These are phyloP conservation scores for Nemania sp. DNA, from an alignment of 2,329 filamentous ascomycete genomes.

Conservation along the genomic window DNA sequence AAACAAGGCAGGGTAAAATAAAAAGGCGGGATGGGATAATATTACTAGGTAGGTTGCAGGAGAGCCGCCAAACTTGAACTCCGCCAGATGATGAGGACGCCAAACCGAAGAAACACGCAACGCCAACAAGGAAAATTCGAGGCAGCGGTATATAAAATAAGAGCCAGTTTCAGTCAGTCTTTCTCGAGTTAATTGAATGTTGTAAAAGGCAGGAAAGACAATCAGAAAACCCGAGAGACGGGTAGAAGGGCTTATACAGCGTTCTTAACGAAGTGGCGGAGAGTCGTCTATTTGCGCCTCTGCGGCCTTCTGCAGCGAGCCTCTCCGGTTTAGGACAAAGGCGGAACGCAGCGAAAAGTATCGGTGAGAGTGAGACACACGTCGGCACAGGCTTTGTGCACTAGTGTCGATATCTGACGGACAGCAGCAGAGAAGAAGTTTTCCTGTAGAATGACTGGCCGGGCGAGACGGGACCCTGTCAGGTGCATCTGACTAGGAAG, in stretches of 20 bases:
- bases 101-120: constrained; percentile 24
- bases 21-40: constrained; percentile 23
- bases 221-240: constrained; percentile 25
- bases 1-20: not conserved
- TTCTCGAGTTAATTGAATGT: constrained; percentile 17
- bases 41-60: constrained; percentile 2
- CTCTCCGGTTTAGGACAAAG: constrained; percentile 39
- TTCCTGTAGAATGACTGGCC: constrained; percentile 21
- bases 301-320: constrained; percentile 39
- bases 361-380: constrained; percentile 44
- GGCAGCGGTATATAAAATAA: constrained; percentile 14
- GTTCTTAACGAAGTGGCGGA: constrained; percentile 35
- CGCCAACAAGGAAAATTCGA: constrained; percentile 12
- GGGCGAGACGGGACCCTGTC: constrained; percentile 27
- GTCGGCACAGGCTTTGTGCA: constrained; percentile 28
- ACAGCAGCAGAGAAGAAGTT: constrained; percentile 20
- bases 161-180: constrained; percentile 16
- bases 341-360: constrained; percentile 34
- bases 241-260: constrained; percentile 28
- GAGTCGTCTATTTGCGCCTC: constrained; percentile 25
- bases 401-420: constrained; percentile 25
- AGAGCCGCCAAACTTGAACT: constrained; percentile 22
- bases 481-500: constrained; percentile 27
- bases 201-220: constrained; percentile 24
- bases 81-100: constrained; percentile 30